A percentile compares a stretch with the other conserved stretches of the same genome.
Evolutionary conservation across 129 eudicot genomes (phyloP).

Genomic region (Flaveria ramosissima): DNA sequence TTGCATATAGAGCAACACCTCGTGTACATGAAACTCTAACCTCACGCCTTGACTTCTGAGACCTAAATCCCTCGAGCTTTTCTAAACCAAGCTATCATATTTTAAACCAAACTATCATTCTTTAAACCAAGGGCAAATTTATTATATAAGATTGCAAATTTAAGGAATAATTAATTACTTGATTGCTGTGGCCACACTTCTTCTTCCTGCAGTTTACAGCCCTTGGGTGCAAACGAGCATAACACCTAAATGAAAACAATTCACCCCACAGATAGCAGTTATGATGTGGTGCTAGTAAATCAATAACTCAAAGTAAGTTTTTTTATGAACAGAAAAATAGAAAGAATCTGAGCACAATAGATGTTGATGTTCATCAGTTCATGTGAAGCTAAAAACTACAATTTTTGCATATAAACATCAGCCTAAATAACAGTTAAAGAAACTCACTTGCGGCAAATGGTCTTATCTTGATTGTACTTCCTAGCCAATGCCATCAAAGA

Average conservation of each 20-base stretch:
- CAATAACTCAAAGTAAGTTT: neutral
- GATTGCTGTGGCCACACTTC: constrained; percentile 52
- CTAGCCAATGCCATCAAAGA: constrained; percentile 51
- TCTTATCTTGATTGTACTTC: constrained; percentile 50
- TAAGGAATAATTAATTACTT: constrained; percentile 15
- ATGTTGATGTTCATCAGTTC: neutral
- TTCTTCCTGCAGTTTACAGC: constrained; percentile 52
- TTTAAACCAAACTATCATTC: neutral
- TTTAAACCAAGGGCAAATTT: neutral
- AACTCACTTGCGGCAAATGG: constrained; percentile 52
- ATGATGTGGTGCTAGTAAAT: neutral
- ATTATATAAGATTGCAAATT: neutral
- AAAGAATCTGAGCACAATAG: neutral
- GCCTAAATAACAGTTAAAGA: neutral
- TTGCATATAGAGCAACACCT: too few species aligned
- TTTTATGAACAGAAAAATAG: neutral
- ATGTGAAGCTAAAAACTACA: neutral
- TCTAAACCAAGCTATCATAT: too few species aligned
- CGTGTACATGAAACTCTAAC: too few species aligned
- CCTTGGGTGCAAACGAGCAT: constrained; percentile 50
- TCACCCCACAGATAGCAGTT: neutral
- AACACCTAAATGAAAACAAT: constrained; percentile 31
- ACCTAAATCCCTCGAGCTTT: too few species aligned
- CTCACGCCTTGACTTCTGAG: too few species aligned
- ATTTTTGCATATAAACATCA: neutral